Conservation (phyloP, 345 rosid species). For the Ceriops tagal region DNA sequence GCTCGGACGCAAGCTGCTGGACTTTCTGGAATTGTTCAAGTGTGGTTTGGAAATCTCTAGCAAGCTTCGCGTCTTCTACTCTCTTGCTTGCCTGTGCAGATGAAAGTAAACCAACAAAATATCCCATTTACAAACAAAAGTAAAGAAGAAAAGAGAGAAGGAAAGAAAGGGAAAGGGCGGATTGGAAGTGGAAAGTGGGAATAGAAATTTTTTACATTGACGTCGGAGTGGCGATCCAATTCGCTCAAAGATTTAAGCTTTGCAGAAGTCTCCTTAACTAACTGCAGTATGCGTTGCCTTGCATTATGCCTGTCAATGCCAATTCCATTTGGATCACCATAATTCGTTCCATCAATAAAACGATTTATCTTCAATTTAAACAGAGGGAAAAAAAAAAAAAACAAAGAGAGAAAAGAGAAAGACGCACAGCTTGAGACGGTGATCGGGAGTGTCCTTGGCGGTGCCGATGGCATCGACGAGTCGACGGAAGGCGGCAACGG, state of each 20-base stretch:
- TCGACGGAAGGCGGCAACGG: constrained; percentile 59
- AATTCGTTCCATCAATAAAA: neutral
- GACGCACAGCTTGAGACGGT: constrained; percentile 49
- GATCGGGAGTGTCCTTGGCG: constrained; percentile 61
- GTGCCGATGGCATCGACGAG: constrained; percentile 60
- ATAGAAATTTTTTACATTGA: constrained; percentile 29
- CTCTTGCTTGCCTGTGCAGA: constrained; percentile 46
- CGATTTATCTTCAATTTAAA: neutral
- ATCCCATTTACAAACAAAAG: neutral
- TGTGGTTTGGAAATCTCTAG: constrained; percentile 55
- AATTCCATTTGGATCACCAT: neutral
- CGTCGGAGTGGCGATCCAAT: constrained; percentile 37
- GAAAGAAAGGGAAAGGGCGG: neutral
- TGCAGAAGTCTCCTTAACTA: constrained; percentile 62
- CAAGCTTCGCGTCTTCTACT: constrained; percentile 68
- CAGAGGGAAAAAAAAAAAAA: neutral
- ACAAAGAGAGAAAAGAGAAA: neutral
- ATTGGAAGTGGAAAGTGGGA: too few species aligned
- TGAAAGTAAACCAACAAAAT: neutral
- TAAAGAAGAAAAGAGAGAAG: neutral
- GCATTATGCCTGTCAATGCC: constrained; percentile 42
- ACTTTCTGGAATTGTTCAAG: constrained; percentile 64
- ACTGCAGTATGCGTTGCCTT: constrained; percentile 55
- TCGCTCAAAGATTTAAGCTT: constrained; percentile 59
- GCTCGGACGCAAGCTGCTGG: constrained; percentile 63